phyloP scores from a whole-genome alignment of 2,329 filamentous ascomycete genomes.

The Diaporthe nobilis region DNA sequence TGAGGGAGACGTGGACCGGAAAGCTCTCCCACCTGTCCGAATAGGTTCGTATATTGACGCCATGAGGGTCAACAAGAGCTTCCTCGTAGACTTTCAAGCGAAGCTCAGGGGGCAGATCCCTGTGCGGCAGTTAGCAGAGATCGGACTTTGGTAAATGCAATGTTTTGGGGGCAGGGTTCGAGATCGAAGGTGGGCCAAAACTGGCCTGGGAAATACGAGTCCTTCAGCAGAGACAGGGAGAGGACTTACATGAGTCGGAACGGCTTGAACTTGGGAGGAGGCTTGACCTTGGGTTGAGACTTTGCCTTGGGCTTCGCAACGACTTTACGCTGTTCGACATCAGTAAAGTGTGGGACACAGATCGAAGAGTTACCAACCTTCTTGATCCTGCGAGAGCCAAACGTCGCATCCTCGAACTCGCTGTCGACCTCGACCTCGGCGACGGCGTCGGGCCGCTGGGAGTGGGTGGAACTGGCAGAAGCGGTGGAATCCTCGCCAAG shows the following conservation, averaged over 20 bases:
- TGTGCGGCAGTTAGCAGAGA: neutral
- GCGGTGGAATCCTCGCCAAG: neutral
- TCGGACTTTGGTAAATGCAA: neutral
- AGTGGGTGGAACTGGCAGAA: neutral
- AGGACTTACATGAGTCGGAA: slow-evolving; percentile 32
- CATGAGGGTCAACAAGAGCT: slow-evolving; percentile 14
- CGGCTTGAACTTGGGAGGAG: slow-evolving; percentile 12
- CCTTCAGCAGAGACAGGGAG: too few relatives aligned
- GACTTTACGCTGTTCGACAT: neutral
- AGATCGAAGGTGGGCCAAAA: neutral
- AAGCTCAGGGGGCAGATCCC: slow-evolving; percentile 19
- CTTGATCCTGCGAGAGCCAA: slow-evolving; percentile 13
- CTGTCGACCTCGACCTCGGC: neutral
- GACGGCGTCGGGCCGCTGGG: too few relatives aligned
- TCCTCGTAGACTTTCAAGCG: slow-evolving; percentile 24
- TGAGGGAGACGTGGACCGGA: neutral
- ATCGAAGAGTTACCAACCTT: neutral
- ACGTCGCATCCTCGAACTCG: slow-evolving; percentile 28
- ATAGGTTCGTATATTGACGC: slow-evolving; percentile 14
- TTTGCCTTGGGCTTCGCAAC: neutral
- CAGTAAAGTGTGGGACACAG: neutral
- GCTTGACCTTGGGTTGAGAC: slow-evolving; percentile 1
- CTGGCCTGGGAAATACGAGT: too few relatives aligned
- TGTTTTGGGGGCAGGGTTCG: neutral
- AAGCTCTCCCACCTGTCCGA: neutral